Conservation (phyloP, 371 early-diverging fungal species). For the Umbelopsis sp. region DNA sequence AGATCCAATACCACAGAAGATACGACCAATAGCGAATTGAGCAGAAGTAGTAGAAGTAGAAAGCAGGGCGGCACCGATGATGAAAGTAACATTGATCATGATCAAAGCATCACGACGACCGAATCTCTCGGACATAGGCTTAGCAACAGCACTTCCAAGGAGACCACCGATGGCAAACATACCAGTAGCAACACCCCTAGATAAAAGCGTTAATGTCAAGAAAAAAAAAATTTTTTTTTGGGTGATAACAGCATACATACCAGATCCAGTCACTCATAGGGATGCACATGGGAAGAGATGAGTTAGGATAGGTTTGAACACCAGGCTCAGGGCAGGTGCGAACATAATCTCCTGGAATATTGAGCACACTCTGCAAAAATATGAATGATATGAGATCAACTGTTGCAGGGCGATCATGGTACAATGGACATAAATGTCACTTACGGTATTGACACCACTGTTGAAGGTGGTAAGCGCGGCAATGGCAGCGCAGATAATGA, state of each 20-base stretch:
- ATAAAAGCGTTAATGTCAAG: slow-evolving; percentile 23
- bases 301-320: slow-evolving; percentile 42
- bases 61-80: slow-evolving; percentile 70
- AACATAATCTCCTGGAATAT: slow-evolving; percentile 46
- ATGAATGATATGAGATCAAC: neutral
- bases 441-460: slow-evolving; percentile 47
- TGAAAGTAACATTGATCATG: slow-evolving; percentile 63
- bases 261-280: slow-evolving; percentile 55
- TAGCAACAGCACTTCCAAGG: slow-evolving; percentile 68
- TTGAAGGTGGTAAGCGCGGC: slow-evolving; percentile 49
- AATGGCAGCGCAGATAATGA: slow-evolving; percentile 44
- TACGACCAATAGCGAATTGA: slow-evolving; percentile 79
- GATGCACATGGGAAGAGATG: slow-evolving; percentile 45
- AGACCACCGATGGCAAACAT: slow-evolving; percentile 78
- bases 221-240: slow-evolving; percentile 1
- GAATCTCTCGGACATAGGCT: slow-evolving; percentile 55
- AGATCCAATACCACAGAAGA: slow-evolving; percentile 82
- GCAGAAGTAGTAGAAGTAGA: slow-evolving; percentile 58
- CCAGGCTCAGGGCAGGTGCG: slow-evolving; percentile 41
- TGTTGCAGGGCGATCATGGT: too few species aligned
- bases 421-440: neutral
- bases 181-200: slow-evolving; percentile 66
- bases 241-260: slow-evolving; percentile 26
- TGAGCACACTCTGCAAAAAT: slow-evolving; percentile 29
- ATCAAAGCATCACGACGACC: slow-evolving; percentile 76